Conservation (phyloP, 225 moss, liverwort and hornwort species). For the Anthoceros angustus region DNA sequence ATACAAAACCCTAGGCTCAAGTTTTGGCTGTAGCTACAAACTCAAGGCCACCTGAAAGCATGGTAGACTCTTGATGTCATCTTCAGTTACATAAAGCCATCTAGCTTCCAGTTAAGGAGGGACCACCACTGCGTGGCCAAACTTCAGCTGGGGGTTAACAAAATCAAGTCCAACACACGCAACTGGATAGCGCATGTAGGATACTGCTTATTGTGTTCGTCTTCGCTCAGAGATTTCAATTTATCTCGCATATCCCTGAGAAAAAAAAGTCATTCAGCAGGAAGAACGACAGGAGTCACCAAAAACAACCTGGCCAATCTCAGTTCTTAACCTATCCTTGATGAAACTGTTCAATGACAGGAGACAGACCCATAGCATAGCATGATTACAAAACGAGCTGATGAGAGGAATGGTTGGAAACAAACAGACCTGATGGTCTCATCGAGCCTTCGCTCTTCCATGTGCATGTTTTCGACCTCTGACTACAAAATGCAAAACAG, state of each 20-base stretch:
- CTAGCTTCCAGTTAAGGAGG: constrained; percentile 14
- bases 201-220: constrained; percentile 62
- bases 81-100: constrained; percentile 79
- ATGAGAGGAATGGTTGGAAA: background rate
- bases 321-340: background rate
- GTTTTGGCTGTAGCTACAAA: background rate
- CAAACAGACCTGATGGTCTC: constrained; percentile 40
- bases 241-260: constrained; percentile 60
- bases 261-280: too few species aligned
- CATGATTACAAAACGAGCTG: background rate
- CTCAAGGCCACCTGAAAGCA: constrained; percentile 51
- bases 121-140: background rate
- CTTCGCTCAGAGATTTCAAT: constrained; percentile 47
- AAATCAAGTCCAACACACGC: background rate
- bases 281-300: too few species aligned
- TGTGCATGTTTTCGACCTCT: constrained; percentile 50
- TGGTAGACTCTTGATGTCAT: constrained; percentile 59
- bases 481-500: constrained; percentile 15
- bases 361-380: too few species aligned
- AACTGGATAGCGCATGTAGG: constrained; percentile 1
- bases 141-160: background rate
- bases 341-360: background rate
- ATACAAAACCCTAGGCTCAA: background rate
- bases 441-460: constrained; percentile 50
- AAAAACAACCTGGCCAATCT: background rate